Evolutionary conservation across 139 green algal genomes (phyloP).

Genomic region (Nannochloris sp.): DNA sequence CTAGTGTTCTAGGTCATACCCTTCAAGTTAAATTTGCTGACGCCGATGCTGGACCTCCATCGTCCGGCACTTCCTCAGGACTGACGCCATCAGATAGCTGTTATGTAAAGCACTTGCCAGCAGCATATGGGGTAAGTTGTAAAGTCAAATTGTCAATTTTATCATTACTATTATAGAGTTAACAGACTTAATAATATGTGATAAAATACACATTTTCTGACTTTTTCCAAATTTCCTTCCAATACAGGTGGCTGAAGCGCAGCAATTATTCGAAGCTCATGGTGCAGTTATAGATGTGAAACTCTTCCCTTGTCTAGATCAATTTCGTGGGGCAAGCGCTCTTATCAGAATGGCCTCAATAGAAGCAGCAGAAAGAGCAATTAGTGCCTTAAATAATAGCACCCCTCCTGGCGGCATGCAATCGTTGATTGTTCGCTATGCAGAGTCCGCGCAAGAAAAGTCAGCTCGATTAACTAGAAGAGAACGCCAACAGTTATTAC

Average conservation of each 20-base stretch:
- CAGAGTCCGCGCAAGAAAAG: slow-evolving; percentile 33
- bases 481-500: neutral
- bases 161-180: neutral
- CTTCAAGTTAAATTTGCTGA: slow-evolving; percentile 43
- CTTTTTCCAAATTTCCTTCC: neutral
- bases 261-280: slow-evolving; percentile 22
- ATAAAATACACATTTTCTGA: neutral
- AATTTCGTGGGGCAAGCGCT: slow-evolving; percentile 21
- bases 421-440: slow-evolving; percentile 27
- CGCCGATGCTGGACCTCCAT: slow-evolving; percentile 25
- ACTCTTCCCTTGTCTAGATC: slow-evolving; percentile 32
- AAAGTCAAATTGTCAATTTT: neutral
- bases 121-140: slow-evolving; percentile 11
- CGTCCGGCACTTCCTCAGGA: slow-evolving; percentile 10
- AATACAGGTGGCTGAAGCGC: slow-evolving; percentile 10
- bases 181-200: neutral
- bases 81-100: slow-evolving; percentile 27
- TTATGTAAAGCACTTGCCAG: slow-evolving; percentile 36
- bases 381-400: slow-evolving; percentile 20
- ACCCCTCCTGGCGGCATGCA: slow-evolving; percentile 10
- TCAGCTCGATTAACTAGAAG: slow-evolving; percentile 10
- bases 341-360: slow-evolving; percentile 24
- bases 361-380: slow-evolving; percentile 11
- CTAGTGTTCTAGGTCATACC: slow-evolving; percentile 17
- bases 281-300: slow-evolving; percentile 34